Conservation (phyloP, 1,284 basidiomycete species). For the Trichosporon inkin region DNA sequence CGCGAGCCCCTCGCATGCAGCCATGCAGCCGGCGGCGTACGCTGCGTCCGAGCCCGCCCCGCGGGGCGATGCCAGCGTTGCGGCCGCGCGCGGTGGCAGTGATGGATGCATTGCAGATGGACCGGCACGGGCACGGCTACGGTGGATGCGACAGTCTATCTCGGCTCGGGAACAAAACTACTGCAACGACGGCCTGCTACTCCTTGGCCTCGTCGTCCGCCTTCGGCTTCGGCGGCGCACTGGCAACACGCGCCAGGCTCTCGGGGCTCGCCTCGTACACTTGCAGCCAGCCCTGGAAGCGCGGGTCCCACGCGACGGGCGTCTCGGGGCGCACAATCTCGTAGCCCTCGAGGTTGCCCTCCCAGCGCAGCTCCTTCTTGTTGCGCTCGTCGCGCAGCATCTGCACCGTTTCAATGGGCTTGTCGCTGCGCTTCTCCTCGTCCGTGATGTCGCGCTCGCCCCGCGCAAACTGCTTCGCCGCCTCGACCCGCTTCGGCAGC, state of each 20-base stretch:
- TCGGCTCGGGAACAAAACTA: too few relatives aligned
- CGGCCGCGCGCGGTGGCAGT: too few relatives aligned
- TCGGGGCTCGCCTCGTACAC: slow-evolving; percentile 54
- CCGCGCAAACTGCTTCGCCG: slow-evolving; percentile 69
- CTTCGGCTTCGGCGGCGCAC: background rate
- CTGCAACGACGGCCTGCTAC: too few relatives aligned
- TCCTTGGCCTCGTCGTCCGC: too few relatives aligned
- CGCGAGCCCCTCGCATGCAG: too few relatives aligned
- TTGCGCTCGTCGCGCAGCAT: slow-evolving; percentile 76
- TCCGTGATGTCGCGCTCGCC: slow-evolving; percentile 79
- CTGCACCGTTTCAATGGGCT: slow-evolving; percentile 80
- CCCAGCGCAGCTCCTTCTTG: slow-evolving; percentile 83
- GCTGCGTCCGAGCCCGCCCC: too few relatives aligned
- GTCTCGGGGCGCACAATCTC: slow-evolving; percentile 64
- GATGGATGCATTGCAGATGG: too few relatives aligned
- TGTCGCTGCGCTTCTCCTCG: slow-evolving; percentile 62
- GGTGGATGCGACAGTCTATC: too few relatives aligned
- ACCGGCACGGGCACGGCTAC: too few relatives aligned
- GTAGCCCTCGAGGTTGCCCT: slow-evolving; percentile 69
- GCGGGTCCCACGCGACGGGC: slow-evolving; percentile 69
- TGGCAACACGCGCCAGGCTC: background rate
- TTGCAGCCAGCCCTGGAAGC: slow-evolving; percentile 62
- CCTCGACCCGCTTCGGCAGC: slow-evolving; percentile 65
- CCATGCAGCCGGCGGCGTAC: too few relatives aligned
- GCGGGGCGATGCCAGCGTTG: too few relatives aligned